Base-by-base conservation (phyloP, 1,284 basidiomycete species). In the Takashimella koratensis region DNA sequence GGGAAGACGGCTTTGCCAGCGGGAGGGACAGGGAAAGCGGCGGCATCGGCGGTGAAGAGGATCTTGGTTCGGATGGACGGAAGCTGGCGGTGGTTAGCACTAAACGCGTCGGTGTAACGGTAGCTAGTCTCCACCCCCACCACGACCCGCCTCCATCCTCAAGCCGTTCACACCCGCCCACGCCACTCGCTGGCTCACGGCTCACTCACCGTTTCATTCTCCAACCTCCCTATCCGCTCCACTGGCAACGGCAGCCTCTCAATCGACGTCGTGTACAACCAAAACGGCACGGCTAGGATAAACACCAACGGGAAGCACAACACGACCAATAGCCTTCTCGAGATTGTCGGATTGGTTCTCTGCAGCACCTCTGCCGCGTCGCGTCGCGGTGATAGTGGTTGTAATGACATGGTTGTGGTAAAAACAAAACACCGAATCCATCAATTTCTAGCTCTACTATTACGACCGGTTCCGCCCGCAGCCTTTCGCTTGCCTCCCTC, bases 181-280 rank as follows among this genome's bases (percentile, higher is more conserved):
- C n/a, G n/a, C n/a, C 30, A n/a, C 30, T n/a, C 8, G 30, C n/a
- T 39, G 30, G 8, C 30, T 39, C 30, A 10, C 10, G 10, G n/a
- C 8, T 2, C 3, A 57, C 66, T 53, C 45, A 66, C 70, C 30
- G 54, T 42, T 19, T 49, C 42, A n/a, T 5, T 46, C 44, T 64
- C 67, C n/a, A 71, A 51, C 5, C 56, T 77, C 42, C 75, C 72
- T 25, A 92, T 84, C 39, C 82, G 80, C 51, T 76, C 73, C n/a
- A 79, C 78, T 2, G 91, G 90, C 16, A 95, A 76, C 0, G 85
- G 78, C 13, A 88, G 80, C 25, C 90, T 82, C 68, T 90, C 82
- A 40, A 95, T 92, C 57, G 86, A 87, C 2, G 92, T 95, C 21
- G 87, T 86, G 45, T 79, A 80, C 89, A 88, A 95, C 92, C 92